Evolutionary conservation across 2,329 filamentous ascomycete genomes (phyloP), one percentile per base, ranked within the genome.

Genomic region (Epicoccum nigrum): DNA sequence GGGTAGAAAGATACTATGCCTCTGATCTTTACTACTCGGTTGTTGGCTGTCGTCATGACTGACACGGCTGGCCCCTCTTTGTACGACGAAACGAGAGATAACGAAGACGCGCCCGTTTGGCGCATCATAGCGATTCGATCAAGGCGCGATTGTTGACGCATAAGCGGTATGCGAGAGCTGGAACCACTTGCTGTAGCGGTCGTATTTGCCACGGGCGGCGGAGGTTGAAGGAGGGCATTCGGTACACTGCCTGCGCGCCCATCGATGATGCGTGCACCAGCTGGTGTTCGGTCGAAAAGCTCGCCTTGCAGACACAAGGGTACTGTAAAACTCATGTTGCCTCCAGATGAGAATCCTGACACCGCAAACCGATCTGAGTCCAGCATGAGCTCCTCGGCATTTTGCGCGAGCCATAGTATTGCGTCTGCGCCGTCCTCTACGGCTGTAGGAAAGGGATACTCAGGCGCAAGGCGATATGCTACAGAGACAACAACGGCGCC

Each of bases 361-460:
- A 87, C 71, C 1, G 79, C 81, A 40, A 86, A 79, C 45, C 82
- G 81, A 23, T 79, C 77, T 2, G 79, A 69, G 62, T 87, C 83
- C 31, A 87, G 74, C 30, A 80, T 77, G 25, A 86, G 69, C 43
- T 84, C 81, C 4, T 76, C 71, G 0, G 83, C 82, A 61, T 86
- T 74, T 23, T 78, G 70, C 27, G 82, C 78, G 4, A 86, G 75
- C 68, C 83, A 86, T 4, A 85, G 71, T 16, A 87, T 71, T 1
- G 84, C 82, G 51, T 85, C 83, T 6, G 83, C 83, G 16, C 83
- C 83, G 55, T 87, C 84, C 57, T 87, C 84, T 2, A 86, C 83
- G 0, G 84, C 83, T 0, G 80, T 83, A 2, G 84, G 84, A 58
- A 86, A 87, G 0, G 83, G 83, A 53, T 80, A 72, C 63, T 86